Evolutionary conservation across 2,329 filamentous ascomycete genomes (phyloP).

Genomic region (Fusarium veterinarium): DNA sequence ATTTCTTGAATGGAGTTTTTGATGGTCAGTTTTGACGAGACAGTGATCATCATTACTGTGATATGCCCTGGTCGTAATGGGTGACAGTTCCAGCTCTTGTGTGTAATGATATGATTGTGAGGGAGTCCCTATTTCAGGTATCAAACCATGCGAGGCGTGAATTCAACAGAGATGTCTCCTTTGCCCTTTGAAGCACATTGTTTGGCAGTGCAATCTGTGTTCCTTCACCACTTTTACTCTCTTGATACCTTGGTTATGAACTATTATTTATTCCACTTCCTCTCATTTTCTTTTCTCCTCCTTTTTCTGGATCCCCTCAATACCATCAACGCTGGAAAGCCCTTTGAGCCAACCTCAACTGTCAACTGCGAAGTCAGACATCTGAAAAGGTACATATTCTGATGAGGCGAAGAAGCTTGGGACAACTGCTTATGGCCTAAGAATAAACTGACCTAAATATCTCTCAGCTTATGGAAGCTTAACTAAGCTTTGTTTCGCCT

Average conservation of each 20-base stretch:
- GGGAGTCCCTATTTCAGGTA: background rate
- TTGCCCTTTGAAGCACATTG: background rate
- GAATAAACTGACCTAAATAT: background rate
- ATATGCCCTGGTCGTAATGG: no score
- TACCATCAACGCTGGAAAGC: background rate
- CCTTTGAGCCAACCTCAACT: background rate
- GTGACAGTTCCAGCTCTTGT: background rate
- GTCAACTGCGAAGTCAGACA: background rate
- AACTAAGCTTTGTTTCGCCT: background rate
- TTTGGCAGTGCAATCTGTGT: background rate
- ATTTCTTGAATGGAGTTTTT: background rate
- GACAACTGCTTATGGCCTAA: background rate
- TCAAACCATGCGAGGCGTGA: background rate
- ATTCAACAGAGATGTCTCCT: background rate
- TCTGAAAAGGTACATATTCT: background rate
- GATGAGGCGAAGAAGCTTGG: background rate
- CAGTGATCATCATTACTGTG: background rate
- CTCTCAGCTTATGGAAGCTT: background rate
- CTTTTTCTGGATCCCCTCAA: background rate
- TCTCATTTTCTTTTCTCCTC: background rate
- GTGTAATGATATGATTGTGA: background rate
- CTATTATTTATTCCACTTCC: background rate
- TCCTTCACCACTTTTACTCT: background rate
- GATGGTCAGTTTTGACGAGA: background rate
- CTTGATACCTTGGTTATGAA: background rate